Evolutionary conservation across 768 basidiomycete species (phyloP).

Genomic region (Boletellus ananas): DNA sequence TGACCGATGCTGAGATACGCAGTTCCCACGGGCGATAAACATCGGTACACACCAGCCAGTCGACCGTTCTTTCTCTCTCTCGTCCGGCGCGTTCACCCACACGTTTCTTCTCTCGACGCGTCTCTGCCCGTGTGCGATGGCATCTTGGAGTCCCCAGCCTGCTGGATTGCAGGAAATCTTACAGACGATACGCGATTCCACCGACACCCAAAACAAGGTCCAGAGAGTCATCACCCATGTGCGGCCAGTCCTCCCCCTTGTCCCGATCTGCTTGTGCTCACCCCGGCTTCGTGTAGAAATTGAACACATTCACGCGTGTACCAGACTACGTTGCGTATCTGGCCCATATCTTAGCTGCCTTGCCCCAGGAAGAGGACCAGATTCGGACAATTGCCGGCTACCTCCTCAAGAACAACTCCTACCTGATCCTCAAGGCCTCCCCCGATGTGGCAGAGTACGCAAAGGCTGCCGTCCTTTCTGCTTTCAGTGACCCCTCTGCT

Average conservation of each 20-base stretch:
- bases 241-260: slow-evolving; percentile 25
- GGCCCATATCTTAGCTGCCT: slow-evolving; percentile 81
- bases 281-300: slow-evolving; percentile 52
- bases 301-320: slow-evolving; percentile 80
- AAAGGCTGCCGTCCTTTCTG: slow-evolving; percentile 71
- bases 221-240: slow-evolving; percentile 86
- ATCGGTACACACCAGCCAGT: slow-evolving; percentile 31
- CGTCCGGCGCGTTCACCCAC: slow-evolving; percentile 30
- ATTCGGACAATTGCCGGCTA: slow-evolving; percentile 96
- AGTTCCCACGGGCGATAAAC: slow-evolving; percentile 35
- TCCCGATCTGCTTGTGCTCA: slow-evolving; percentile 20
- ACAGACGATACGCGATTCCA: slow-evolving; percentile 87
- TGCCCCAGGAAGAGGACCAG: slow-evolving; percentile 83
- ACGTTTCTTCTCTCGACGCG: slow-evolving; percentile 23
- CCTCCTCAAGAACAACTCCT: slow-evolving; percentile 93
- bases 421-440: slow-evolving; percentile 65
- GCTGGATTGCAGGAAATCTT: slow-evolving; percentile 89
- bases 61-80: slow-evolving; percentile 18
- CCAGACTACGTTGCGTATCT: slow-evolving; percentile 97
- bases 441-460: slow-evolving; percentile 68
- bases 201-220: slow-evolving; percentile 65
- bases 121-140: slow-evolving; percentile 43
- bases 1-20: slow-evolving; percentile 32
- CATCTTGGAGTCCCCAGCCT: slow-evolving; percentile 80
- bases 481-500: slow-evolving; percentile 74